phyloP scores from a whole-genome alignment of 768 basidiomycete genomes.

The Psilocybe subaeruginosa region DNA sequence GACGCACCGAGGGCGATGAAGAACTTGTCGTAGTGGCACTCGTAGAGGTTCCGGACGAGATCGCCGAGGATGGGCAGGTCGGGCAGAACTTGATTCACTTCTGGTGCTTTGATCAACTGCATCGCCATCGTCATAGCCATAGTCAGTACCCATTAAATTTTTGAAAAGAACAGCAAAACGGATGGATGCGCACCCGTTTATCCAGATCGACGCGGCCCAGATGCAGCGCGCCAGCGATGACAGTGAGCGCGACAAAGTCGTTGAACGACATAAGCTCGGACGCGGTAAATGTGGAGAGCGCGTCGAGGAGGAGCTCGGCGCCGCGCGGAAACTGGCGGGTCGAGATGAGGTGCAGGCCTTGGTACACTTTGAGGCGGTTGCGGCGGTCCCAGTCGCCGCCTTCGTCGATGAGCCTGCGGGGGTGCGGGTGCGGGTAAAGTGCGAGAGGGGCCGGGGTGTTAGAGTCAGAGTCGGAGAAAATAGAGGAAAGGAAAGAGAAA shows the following conservation, averaged over 20 bases:
- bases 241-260: slow-evolving; percentile 85
- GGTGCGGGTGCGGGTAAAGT: background rate
- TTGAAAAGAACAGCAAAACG: background rate
- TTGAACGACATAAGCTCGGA: slow-evolving; percentile 87
- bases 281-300: slow-evolving; percentile 93
- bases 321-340: slow-evolving; percentile 92
- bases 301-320: slow-evolving; percentile 86
- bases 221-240: slow-evolving; percentile 77
- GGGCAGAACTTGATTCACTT: slow-evolving; percentile 84
- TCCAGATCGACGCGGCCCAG: slow-evolving; percentile 86
- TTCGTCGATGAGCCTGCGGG: slow-evolving; percentile 79
- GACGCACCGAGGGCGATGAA: slow-evolving; percentile 80
- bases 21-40: slow-evolving; percentile 94
- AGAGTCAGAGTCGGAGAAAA: background rate
- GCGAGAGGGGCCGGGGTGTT: background rate
- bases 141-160: background rate
- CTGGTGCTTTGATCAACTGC: slow-evolving; percentile 84
- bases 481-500: too few species aligned
- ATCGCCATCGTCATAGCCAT: background rate
- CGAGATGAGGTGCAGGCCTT: slow-evolving; percentile 80
- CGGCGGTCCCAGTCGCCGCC: slow-evolving; percentile 99
- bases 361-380: slow-evolving; percentile 96
- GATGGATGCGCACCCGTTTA: slow-evolving; percentile 66
- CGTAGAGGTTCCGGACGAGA: slow-evolving; percentile 85
- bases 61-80: slow-evolving; percentile 83